Base-by-base conservation (phyloP, 495 filamentous ascomycete species). In the Neurospora sp. region DNA sequence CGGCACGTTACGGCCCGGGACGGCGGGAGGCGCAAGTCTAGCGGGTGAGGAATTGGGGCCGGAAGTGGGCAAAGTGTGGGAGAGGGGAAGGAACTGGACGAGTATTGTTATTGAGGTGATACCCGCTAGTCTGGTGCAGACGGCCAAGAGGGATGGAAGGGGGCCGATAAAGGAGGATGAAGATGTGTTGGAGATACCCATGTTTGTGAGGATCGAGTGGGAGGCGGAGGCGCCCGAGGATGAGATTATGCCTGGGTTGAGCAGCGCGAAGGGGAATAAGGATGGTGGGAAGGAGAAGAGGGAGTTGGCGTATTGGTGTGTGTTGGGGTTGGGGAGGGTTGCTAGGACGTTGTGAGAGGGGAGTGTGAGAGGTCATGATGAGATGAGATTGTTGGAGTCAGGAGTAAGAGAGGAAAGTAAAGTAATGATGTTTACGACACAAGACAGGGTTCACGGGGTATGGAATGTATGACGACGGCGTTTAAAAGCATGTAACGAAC, bases 231-330 rank as follows among this genome's bases (percentile, higher is more conserved):
- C 86, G 6, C 88, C 88, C 70, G 88, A 89, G 61, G 92, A 92
- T 75, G 91, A 91, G 77, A 84, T 79, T 69, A 81, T 76, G 59
- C 74, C 76, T 31, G 78, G 78, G 53, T 78, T 75, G 8, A 79
- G 69, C 0, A 69, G 37, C 22, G 53, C 79, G 41, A 77, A 75
- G 78, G 84, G 20, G 8, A 65, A 65, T 65, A 65, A 87, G 80
- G 77, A 73, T 22, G 53, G 53, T 16, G 53, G 53, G 53, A 83
- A 76, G 75, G 85, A 83, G 76, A 85, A 83, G 77, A 89, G 91
- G 75, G 94, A 98, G 81, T 82, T 97, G 83, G 93, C 93, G 73
- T 98, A 96, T 86, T 98, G 96, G 95, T 91, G 91, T 86, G 95
- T 96, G 38, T 83, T 98, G 65, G 94, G 94, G 8, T 86, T 97